Evolutionary conservation across 2,329 filamentous ascomycete genomes (phyloP), one percentile per base, ranked within the genome.

Genomic region (Pestalotiopsis sp.): DNA sequence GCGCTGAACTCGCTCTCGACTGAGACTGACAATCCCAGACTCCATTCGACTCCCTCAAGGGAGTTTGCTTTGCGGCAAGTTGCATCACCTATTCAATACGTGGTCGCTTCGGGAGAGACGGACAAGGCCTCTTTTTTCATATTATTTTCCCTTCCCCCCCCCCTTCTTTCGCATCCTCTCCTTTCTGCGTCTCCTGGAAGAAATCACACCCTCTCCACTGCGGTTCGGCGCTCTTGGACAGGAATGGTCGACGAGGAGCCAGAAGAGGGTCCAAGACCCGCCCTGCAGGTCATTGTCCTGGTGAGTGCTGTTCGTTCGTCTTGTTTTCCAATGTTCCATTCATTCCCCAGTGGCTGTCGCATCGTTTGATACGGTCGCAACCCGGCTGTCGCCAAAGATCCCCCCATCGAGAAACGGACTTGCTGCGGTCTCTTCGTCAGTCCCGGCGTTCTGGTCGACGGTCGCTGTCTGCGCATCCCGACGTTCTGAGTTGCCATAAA

Each of bases 211-310:
- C 41, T 45, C 45, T 52, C 45, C 45, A 52, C 45, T 52, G 17
- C 45, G 17, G 45, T 20, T 17, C 20, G 45, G 45, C 17, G 20
- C 45, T 52, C 45, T 23, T 36, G n/a, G 61, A 63, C 56, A 56
- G 40, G 62, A 56, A 75, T 74, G 73, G 71, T 68, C 36, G 71
- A 64, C 57, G 72, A 70, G 38, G 71, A 73, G 40, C 65, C 66
- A 36, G 66, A 60, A 52, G 71, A 71, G 57, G 70, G 72, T 68
- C 71, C 70, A 58, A 72, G 66, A 68, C 85, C 89, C 78, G 88
- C 89, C 56, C 82, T 94, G 81, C 91, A 94, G 81, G 90, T 94
- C 61, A 93, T 93, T 81, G 85, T 94, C 69, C 80, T 94, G 83
- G 92, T 94, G 83, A 84, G 91, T 86, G 45, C 45, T 52, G 17